These are phyloP conservation scores for Trichoderma atroviride DNA, from an alignment of 2,329 filamentous ascomycete species.

Conservation along the genomic window DNA sequence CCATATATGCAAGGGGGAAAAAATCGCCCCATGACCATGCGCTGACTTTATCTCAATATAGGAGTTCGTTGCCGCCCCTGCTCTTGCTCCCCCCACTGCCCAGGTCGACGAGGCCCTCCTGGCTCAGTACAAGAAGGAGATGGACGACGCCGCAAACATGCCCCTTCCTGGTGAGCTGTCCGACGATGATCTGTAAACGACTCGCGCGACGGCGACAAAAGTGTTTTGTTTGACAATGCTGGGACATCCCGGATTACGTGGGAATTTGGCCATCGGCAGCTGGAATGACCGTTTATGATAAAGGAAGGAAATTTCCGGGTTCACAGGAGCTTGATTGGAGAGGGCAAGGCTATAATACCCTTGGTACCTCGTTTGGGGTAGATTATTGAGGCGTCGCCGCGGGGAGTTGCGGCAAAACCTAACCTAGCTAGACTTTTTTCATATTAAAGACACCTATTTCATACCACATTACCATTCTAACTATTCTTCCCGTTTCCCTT, in stretches of 20 bases:
- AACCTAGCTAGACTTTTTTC: conserved; percentile 43
- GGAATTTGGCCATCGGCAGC: conserved; percentile 31
- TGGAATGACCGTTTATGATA: conserved; percentile 46
- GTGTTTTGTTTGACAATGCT: conserved; percentile 28
- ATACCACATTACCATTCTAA: conserved; percentile 23
- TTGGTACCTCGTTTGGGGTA: conserved; percentile 38
- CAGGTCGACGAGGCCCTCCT: conserved; percentile 83
- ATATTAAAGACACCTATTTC: conserved; percentile 34
- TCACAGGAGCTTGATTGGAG: conserved; percentile 44
- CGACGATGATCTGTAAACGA: conserved; percentile 64
- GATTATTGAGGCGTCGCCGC: conserved; percentile 40
- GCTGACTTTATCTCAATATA: conserved; percentile 41
- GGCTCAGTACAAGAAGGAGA: conserved; percentile 83
- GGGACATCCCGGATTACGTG: conserved; percentile 20
- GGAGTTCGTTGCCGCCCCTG: conserved; percentile 96
- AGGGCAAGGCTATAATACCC: conserved; percentile 38
- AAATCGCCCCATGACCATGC: background rate
- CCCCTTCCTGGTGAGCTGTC: conserved; percentile 96
- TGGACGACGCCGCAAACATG: conserved; percentile 76
- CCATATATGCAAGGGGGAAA: background rate
- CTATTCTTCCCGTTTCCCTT: background rate
- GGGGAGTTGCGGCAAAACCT: conserved; percentile 34
- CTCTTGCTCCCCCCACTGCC: conserved; percentile 91
- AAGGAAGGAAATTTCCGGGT: conserved; percentile 38
- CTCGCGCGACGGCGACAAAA: conserved; percentile 35